phyloP scores from a whole-genome alignment of 1,284 basidiomycete genomes.

The Ganoderma resinaceum region DNA sequence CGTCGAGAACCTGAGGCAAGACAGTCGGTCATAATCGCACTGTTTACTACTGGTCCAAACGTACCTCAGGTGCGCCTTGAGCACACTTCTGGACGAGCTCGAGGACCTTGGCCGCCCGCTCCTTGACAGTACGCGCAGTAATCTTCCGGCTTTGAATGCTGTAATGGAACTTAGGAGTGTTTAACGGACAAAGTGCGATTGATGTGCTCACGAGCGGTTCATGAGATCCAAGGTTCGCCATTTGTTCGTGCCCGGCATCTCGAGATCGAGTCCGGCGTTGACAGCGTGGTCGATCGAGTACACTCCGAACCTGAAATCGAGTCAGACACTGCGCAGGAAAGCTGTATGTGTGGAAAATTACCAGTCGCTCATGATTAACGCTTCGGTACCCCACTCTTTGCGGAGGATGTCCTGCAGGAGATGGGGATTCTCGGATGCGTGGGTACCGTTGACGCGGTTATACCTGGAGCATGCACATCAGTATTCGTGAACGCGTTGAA shows the following conservation, averaged over 20 bases:
- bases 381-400: slow-evolving; percentile 80
- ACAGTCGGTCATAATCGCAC: neutral
- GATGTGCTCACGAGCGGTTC: slow-evolving; percentile 52
- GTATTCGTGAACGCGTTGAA: neutral
- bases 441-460: slow-evolving; percentile 75
- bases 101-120: slow-evolving; percentile 70
- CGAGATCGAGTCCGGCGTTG: slow-evolving; percentile 81
- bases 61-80: slow-evolving; percentile 63
- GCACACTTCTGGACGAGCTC: slow-evolving; percentile 72
- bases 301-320: slow-evolving; percentile 60
- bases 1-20: slow-evolving; percentile 61
- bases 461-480: slow-evolving; percentile 47
- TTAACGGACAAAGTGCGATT: neutral
- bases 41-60: slow-evolving; percentile 16
- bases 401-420: slow-evolving; percentile 73
- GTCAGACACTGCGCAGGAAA: neutral
- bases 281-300: slow-evolving; percentile 72
- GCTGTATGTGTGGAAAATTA: slow-evolving; percentile 35
- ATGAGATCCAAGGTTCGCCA: slow-evolving; percentile 73
- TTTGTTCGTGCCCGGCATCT: slow-evolving; percentile 79
- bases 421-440: slow-evolving; percentile 71
- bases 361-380: slow-evolving; percentile 83
- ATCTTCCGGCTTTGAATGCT: slow-evolving; percentile 68
- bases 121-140: slow-evolving; percentile 68
- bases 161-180: no score